Conservation (phyloP, 2,329 filamentous ascomycete species). For the Cordyceps militaris region DNA sequence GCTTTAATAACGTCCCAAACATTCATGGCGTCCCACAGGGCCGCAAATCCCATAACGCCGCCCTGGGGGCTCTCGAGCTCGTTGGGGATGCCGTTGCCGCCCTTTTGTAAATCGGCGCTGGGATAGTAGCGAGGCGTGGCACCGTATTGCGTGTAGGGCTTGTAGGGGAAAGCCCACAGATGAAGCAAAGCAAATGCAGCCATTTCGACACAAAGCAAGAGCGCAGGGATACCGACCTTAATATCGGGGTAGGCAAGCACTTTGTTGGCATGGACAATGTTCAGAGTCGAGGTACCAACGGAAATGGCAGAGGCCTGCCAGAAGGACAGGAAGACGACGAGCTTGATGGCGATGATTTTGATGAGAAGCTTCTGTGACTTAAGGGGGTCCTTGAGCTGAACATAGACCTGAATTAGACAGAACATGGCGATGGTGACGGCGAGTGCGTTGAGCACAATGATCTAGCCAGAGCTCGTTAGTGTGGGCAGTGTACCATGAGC, state of each 20-base stretch:
- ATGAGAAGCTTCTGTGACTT: slow-evolving; percentile 64
- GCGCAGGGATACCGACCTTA: slow-evolving; percentile 70
- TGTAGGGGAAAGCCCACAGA: slow-evolving; percentile 74
- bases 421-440: slow-evolving; percentile 83
- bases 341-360: slow-evolving; percentile 80
- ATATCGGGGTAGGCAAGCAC: slow-evolving; percentile 66
- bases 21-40: slow-evolving; percentile 66
- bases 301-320: slow-evolving; percentile 62
- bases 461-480: slow-evolving; percentile 30
- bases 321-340: slow-evolving; percentile 86
- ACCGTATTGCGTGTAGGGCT: slow-evolving; percentile 49
- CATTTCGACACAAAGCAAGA: slow-evolving; percentile 81
- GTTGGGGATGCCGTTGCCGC: slow-evolving; percentile 34
- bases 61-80: slow-evolving; percentile 48
- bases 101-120: slow-evolving; percentile 33
- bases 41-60: slow-evolving; percentile 56
- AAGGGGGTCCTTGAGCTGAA: slow-evolving; percentile 64
- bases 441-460: slow-evolving; percentile 59
- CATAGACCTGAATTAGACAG: slow-evolving; percentile 80
- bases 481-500: not conserved
- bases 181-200: slow-evolving; percentile 71
- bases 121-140: slow-evolving; percentile 43
- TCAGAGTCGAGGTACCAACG: slow-evolving; percentile 48
- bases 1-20: slow-evolving; percentile 79
- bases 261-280: slow-evolving; percentile 53